Conservation (phyloP, 1,284 basidiomycete species). For the Xanthoconium separans region DNA sequence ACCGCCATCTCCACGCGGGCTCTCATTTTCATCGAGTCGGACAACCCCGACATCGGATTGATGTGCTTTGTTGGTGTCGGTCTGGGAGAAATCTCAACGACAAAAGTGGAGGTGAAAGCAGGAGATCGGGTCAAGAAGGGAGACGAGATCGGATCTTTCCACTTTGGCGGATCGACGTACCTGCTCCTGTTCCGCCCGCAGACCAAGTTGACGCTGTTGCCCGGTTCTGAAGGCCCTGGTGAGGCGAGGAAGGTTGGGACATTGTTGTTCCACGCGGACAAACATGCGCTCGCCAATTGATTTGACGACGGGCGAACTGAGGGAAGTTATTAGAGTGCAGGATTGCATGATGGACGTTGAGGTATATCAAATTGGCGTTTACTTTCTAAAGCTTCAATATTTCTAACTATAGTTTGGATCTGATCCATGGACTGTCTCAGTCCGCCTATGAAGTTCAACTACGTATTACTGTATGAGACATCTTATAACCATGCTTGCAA, state of each 20-base stretch:
- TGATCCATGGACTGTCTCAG: too few relatives aligned
- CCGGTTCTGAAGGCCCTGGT: constrained; percentile 5
- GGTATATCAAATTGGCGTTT: too few relatives aligned
- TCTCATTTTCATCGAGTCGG: constrained; percentile 53
- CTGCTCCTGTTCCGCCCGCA: constrained; percentile 40
- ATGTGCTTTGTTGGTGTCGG: constrained; percentile 29
- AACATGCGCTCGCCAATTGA: neutral
- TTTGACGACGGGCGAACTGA: neutral
- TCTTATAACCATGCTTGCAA: too few relatives aligned
- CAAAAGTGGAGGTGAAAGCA: constrained; percentile 35
- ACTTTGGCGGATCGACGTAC: constrained; percentile 52
- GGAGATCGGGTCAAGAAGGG: constrained; percentile 43
- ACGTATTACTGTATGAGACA: too few relatives aligned
- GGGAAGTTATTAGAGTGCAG: neutral
- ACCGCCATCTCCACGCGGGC: constrained; percentile 39
- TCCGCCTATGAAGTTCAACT: too few relatives aligned
- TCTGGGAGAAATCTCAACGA: constrained; percentile 45
- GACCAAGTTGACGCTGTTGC: constrained; percentile 17
- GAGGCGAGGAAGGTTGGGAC: constrained; percentile 18
- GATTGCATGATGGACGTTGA: neutral
- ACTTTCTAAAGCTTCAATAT: too few relatives aligned
- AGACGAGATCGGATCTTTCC: constrained; percentile 51
- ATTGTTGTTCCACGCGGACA: constrained; percentile 23
- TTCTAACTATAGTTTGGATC: too few relatives aligned
- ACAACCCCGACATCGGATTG: constrained; percentile 46